Percentiles rank a stretch among this genome's conserved stretches.
Evolutionary conservation across 768 basidiomycete species (phyloP).

Genomic region (Tricholoma flavovirens): DNA sequence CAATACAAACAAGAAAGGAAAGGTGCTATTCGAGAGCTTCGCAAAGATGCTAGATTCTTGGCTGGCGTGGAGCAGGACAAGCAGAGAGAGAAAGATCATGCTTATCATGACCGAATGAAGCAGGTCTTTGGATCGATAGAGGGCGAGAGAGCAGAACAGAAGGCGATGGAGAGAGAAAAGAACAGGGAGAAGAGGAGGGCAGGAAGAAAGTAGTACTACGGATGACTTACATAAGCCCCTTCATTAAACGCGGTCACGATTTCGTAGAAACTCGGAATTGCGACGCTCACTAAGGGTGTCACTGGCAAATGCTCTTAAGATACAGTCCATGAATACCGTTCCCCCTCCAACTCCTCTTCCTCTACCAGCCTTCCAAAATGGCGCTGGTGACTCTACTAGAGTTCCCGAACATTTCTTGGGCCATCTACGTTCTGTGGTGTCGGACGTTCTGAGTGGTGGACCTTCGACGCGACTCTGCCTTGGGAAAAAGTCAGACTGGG

Average conservation of each 20-base stretch:
- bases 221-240: neutral
- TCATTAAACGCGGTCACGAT: neutral
- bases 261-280: too few species aligned
- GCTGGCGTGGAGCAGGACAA: constrained; percentile 82
- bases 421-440: constrained; percentile 30
- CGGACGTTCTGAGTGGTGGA: constrained; percentile 18
- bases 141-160: constrained; percentile 91
- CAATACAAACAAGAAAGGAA: constrained; percentile 95
- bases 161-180: constrained; percentile 84
- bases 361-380: constrained; percentile 24
- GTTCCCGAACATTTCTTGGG: constrained; percentile 40
- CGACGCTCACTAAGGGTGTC: too few species aligned
- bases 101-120: constrained; percentile 80
- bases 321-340: constrained; percentile 13
- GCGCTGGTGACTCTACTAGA: constrained; percentile 26
- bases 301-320: neutral
- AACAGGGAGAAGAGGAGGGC: constrained; percentile 68
- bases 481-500: constrained; percentile 40
- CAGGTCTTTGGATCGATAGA: constrained; percentile 73
- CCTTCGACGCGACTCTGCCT: constrained; percentile 7
- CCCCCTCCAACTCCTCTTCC: constrained; percentile 25
- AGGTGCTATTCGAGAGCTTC: constrained; percentile 92
- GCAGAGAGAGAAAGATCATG: constrained; percentile 77
- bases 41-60: constrained; percentile 93
- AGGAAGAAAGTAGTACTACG: constrained; percentile 54